phyloP scores from a whole-genome alignment of 2,329 filamentous ascomycete genomes.

The Beauveria asiatica region DNA sequence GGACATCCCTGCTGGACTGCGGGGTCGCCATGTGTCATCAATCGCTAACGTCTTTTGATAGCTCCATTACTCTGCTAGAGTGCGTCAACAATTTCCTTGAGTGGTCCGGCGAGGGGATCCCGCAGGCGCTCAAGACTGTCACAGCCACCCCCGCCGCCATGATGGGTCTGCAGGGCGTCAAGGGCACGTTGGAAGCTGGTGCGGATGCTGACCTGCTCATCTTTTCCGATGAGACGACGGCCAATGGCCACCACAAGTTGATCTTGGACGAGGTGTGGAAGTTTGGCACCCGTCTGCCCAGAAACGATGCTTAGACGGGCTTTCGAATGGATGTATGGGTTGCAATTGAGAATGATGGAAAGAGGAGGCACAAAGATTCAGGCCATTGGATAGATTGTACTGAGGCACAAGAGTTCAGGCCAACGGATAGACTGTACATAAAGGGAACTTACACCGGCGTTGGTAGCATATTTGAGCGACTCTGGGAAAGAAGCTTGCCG shows the following conservation, averaged over 20 bases:
- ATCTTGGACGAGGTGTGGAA: conserved; percentile 74
- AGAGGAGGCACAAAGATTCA: background rate
- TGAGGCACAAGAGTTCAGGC: too few relatives aligned
- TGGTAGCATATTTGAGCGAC: background rate
- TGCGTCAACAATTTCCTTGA: conserved; percentile 75
- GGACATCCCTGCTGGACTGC: background rate
- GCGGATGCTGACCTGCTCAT: conserved; percentile 64
- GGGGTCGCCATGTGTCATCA: background rate
- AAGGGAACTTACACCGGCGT: conserved; percentile 2
- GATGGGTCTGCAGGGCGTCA: conserved; percentile 58
- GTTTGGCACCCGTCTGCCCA: conserved; percentile 51
- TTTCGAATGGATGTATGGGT: background rate
- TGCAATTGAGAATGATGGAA: background rate
- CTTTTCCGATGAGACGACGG: conserved; percentile 45
- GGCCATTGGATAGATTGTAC: too few relatives aligned
- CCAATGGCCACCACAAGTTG: conserved; percentile 39
- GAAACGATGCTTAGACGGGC: conserved; percentile 12
- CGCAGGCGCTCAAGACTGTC: conserved; percentile 62
- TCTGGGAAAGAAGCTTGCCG: background rate
- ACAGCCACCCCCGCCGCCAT: conserved; percentile 70
- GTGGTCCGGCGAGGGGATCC: conserved; percentile 61
- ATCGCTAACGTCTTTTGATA: conserved; percentile 19
- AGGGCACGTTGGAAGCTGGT: conserved; percentile 56
- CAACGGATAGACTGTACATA: conserved; percentile 8
- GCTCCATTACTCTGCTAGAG: conserved; percentile 65